Evolutionary conservation across 73 alveolate species (phyloP), one percentile per base, ranked within the genome.

Genomic region (Diophrys sp.): DNA sequence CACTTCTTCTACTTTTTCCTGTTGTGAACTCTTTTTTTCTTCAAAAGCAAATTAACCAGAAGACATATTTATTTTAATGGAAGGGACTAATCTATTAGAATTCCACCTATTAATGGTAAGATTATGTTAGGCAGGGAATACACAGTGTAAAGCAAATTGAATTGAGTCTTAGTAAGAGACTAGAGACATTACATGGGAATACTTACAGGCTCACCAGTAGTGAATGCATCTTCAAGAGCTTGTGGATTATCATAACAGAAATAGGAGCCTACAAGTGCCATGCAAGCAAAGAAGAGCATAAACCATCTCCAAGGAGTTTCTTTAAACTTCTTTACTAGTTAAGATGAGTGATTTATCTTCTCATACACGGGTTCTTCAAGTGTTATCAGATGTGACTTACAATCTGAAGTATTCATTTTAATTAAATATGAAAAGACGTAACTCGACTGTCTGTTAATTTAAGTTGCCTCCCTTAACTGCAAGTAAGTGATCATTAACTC

Each of bases 51-150:
- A n/a, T n/a, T n/a, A n/a, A n/a, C n/a, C n/a, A n/a, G n/a, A n/a
- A n/a, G n/a, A n/a, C n/a, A n/a, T n/a, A n/a, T n/a, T n/a, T n/a
- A n/a, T n/a, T n/a, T n/a, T n/a, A n/a, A n/a, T n/a, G n/a, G n/a
- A n/a, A n/a, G n/a, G n/a, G n/a, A n/a, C n/a, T n/a, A n/a, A n/a
- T n/a, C n/a, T n/a, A n/a, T n/a, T n/a, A n/a, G 18, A 11, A 44
- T 44, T 23, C 98, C 98, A 62, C 98, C 98, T 62, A 93, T 80
- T 23, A 93, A 72, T 28, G 98, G 98, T 8, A 93, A 90, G 68
- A 91, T 80, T 14, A 88, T 90, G 82, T 93, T 93, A 0, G 98
- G 98, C 81, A 84, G 80, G 29, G 97, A 91, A 68, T 93, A 93
- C 28, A 93, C 95, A 57, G 97, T 57, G 78, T 93, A 93, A 23